phyloP scores from a whole-genome alignment of 2,329 filamentous ascomycete genomes.

The Davidsoniella australis region DNA sequence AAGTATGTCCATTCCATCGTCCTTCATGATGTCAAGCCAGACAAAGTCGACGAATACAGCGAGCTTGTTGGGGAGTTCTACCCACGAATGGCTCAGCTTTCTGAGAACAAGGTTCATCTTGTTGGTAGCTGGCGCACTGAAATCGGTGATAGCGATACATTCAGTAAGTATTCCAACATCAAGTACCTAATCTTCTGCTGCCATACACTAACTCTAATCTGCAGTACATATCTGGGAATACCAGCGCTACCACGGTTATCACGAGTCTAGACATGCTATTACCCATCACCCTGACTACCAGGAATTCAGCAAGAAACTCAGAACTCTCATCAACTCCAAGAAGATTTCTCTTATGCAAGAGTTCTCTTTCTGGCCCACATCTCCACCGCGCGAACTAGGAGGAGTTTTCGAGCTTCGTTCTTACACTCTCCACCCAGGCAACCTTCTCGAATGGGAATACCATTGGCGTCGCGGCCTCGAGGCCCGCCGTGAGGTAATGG shows the following conservation, averaged over 20 bases:
- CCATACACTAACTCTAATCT: background rate
- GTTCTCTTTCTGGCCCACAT: slow-evolving; percentile 98
- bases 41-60: slow-evolving; percentile 89
- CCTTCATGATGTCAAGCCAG: slow-evolving; percentile 86
- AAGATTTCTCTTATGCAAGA: slow-evolving; percentile 93
- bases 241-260: slow-evolving; percentile 90
- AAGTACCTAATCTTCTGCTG: background rate
- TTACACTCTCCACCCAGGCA: slow-evolving; percentile 89
- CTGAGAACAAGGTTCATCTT: slow-evolving; percentile 85
- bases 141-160: slow-evolving; percentile 92
- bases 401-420: slow-evolving; percentile 92
- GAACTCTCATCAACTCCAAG: slow-evolving; percentile 69
- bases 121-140: slow-evolving; percentile 98
- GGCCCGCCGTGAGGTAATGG: slow-evolving; percentile 91
- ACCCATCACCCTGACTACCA: slow-evolving; percentile 67
- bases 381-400: slow-evolving; percentile 71
- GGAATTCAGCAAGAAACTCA: slow-evolving; percentile 71
- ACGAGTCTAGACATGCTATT: slow-evolving; percentile 76
- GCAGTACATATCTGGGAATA: slow-evolving; percentile 99
- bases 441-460: slow-evolving; percentile 94
- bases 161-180: slow-evolving; percentile 41
- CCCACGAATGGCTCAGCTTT: slow-evolving; percentile 65
- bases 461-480: slow-evolving; percentile 90
- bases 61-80: slow-evolving; percentile 84
- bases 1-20: slow-evolving; percentile 99